Evolutionary conservation across 768 basidiomycete species (phyloP).

Genomic region (Rubroboletus satanas): DNA sequence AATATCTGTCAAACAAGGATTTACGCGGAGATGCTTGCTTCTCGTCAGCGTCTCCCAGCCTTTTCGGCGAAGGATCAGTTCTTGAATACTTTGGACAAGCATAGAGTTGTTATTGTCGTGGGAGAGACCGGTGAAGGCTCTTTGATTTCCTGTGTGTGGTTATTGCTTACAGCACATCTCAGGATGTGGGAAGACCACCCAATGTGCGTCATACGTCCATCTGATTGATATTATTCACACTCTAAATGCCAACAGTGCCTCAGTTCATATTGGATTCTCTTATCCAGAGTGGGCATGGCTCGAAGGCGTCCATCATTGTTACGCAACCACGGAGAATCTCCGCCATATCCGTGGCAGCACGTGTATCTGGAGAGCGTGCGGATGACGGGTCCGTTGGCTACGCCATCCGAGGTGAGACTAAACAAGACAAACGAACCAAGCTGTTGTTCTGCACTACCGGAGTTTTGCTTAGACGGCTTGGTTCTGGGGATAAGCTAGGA

Average conservation of each 20-base stretch:
- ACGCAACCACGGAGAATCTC: constrained; percentile 90
- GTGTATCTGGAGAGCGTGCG: constrained; percentile 77
- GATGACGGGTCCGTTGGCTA: constrained; percentile 84
- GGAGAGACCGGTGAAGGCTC: constrained; percentile 73
- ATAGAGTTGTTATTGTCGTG: constrained; percentile 76
- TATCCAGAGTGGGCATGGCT: constrained; percentile 58
- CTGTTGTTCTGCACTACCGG: constrained; percentile 92
- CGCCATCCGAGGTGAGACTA: constrained; percentile 83
- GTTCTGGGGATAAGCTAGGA: constrained; percentile 65
- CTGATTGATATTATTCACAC: background rate
- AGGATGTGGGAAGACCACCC: constrained; percentile 92
- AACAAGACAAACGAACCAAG: constrained; percentile 60
- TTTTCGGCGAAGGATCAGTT: constrained; percentile 66
- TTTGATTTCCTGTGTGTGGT: background rate
- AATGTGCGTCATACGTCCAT: constrained; percentile 43
- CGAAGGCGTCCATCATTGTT: constrained; percentile 69
- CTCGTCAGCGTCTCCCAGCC: constrained; percentile 68
- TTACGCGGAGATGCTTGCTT: constrained; percentile 54
- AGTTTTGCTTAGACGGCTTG: constrained; percentile 77
- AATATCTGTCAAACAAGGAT: constrained; percentile 38
- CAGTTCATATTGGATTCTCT: constrained; percentile 87
- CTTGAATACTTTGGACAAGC: constrained; percentile 49
- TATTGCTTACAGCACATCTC: constrained; percentile 7
- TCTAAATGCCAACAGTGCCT: constrained; percentile 50
- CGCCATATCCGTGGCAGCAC: constrained; percentile 82